Evolutionary conservation across 495 filamentous ascomycete genomes (phyloP).

Genomic region (Thozetella sp.): DNA sequence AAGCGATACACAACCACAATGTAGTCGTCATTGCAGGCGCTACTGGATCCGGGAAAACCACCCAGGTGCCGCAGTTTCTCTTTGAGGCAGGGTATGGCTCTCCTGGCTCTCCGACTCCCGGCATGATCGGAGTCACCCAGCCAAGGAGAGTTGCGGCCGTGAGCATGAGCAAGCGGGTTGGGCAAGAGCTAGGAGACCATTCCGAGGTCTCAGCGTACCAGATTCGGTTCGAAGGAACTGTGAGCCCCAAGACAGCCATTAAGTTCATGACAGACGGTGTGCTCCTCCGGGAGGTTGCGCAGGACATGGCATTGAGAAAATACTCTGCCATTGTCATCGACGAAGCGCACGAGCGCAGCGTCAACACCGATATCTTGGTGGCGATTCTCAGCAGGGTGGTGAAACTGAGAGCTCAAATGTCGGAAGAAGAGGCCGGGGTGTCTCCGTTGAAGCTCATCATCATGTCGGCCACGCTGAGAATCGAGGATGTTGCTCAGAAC

Average conservation of each 20-base stretch:
- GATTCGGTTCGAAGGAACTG: slow-evolving; percentile 90
- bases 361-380: slow-evolving; percentile 97
- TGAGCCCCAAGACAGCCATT: slow-evolving; percentile 81
- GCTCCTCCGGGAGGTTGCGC: slow-evolving; percentile 83
- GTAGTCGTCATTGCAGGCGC: slow-evolving; percentile 92
- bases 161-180: slow-evolving; percentile 92
- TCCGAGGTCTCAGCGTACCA: slow-evolving; percentile 81
- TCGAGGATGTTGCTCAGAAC: slow-evolving; percentile 90
- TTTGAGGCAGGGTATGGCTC: slow-evolving; percentile 92
- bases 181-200: slow-evolving; percentile 75
- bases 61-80: slow-evolving; percentile 93
- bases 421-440: slow-evolving; percentile 49
- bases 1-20: slow-evolving; percentile 88
- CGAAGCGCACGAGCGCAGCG: slow-evolving; percentile 95
- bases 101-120: slow-evolving; percentile 74
- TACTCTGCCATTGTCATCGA: slow-evolving; percentile 96
- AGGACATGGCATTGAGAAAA: slow-evolving; percentile 88
- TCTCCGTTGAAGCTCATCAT: slow-evolving; percentile 91
- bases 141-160: slow-evolving; percentile 91
- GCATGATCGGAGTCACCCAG: slow-evolving; percentile 94
- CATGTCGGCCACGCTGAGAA: slow-evolving; percentile 94
- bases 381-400: slow-evolving; percentile 95
- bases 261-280: slow-evolving; percentile 99
- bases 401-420: slow-evolving; percentile 58
- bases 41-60: slow-evolving; percentile 97